Evolutionary conservation across 176 grass and related monocot genomes (phyloP).

Genomic region (Bolboschoenus planiculmis): DNA sequence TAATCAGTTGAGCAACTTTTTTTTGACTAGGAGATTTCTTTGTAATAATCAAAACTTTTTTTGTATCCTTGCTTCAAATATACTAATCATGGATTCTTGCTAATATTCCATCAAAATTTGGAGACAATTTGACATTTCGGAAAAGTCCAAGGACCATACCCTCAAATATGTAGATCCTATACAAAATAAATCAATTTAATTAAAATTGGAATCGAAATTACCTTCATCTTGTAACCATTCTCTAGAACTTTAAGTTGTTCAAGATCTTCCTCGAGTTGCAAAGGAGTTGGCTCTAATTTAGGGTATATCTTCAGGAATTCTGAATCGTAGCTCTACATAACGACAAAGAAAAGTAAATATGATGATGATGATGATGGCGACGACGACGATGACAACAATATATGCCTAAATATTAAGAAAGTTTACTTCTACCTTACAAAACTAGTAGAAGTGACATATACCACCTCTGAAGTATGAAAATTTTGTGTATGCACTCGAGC

Average conservation of each 20-base stretch:
- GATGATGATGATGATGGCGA: not conserved
- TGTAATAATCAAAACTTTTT: not conserved
- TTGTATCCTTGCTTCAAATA: not conserved
- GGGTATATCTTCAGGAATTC: constrained; percentile 93
- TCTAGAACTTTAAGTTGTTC: constrained; percentile 98
- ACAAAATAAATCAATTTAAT: constrained; percentile 7
- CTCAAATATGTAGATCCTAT: constrained; percentile 3
- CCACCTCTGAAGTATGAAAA: not conserved
- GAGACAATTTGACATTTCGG: not conserved
- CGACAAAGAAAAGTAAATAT: not conserved
- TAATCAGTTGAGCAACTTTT: not conserved
- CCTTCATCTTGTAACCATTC: constrained; percentile 95
- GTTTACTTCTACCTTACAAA: not conserved
- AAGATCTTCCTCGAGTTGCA: constrained; percentile 92
- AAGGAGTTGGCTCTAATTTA: constrained; percentile 51
- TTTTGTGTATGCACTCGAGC: not conserved
- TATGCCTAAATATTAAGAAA: not conserved
- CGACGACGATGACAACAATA: not conserved
- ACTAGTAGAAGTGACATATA: not conserved
- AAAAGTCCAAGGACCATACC: not conserved
- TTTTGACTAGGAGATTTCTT: not conserved
- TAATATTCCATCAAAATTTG: not conserved
- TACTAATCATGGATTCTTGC: not conserved
- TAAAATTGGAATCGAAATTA: constrained; percentile 25
- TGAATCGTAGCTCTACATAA: constrained; percentile 65